Evolutionary conservation across 495 filamentous ascomycete genomes (phyloP), one percentile per base, ranked within the genome.

Genomic region (Trichocladium antarcticum): DNA sequence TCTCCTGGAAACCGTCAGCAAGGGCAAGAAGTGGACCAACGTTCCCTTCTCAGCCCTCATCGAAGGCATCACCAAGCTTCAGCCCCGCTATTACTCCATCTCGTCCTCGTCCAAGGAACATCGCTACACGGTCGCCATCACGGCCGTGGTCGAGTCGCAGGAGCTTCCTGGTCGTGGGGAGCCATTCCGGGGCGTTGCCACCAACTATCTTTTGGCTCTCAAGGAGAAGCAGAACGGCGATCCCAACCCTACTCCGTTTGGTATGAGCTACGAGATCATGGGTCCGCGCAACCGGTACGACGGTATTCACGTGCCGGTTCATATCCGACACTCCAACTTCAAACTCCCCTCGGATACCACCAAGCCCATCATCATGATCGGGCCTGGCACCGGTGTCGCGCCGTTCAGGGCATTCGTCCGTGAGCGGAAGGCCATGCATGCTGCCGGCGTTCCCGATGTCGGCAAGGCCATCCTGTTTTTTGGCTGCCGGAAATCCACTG

Each of bases 81-180:
- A 97, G 62, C 89, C 93, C 8, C 87, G 92, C 24, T 99, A 97
- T 74, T 99, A 99, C 73, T 97, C 93, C 20, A 99, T 99, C 65
- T 99, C 92, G 19, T 97, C 93, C 0, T 96, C 90, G 0, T 96
- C 92, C 19, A 65, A 87, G 9, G 92, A 94, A 34, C 89, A 99
- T 52, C 89, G 92, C 67, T 82, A 93, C 63, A 83, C 86, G 70
- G 85, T 97, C 54, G 84, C 92, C 51, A 83, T 99, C 56, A 99
- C 92, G 3, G 90, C 90, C 47, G 86, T 97, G 31, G 92, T 99
- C 49, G 93, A 95, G 66, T 83, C 82, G 34, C 72, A 85, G 53
- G 66, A 76, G 32, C 74, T 90, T 49, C 84, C 89, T 21, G 87
- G 86, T 49, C 80, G 83, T 38, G 74, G 78, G 10, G 83, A 96